Evolutionary conservation across 164 flowering plant species (phyloP), one percentile per base, ranked within the genome.

Genomic region (Chimonanthus salicifolius): DNA sequence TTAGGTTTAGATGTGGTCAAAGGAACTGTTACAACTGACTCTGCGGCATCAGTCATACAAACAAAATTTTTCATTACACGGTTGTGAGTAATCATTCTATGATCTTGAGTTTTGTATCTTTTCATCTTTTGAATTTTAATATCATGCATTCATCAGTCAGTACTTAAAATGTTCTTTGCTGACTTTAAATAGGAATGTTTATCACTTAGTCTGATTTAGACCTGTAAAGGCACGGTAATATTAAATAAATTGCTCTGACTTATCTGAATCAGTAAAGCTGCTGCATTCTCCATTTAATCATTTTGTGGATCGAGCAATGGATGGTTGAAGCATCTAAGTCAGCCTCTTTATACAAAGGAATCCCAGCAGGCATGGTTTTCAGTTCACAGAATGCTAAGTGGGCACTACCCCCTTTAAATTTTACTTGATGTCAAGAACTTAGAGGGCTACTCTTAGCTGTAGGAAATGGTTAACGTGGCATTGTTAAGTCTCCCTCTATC

Each of bases 1-100:
- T 80, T 90, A 80, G 97, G 94, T 67, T 77, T 92, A 79, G 94
- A 95, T 85, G 99, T 95, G 45, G 67, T 84, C 51, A 95, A 95
- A 81, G 98, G 97, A 74, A 93, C 86, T 78, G 97, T 95, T 73
- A 49, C 81, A 51, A 90, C 97, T 8, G 4, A 54, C 60, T 13
- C 60, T 44, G 97, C 88, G 78, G 90, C 84, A 72, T 77, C 97
- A 47, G 87, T 86, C 73, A 85, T 74, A 63, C 88, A 85, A 76
- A 92, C 97, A 54, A 93, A 88, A 74, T 85, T 95, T 73, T 87
- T 81, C 76, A 89, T 95, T 62, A 89, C 90, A 18, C 81, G 78
- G 62, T 58, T 67, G 99, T 95, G 75, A 88, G 98, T 82, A 66
- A 18, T 60, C 58, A 33, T 10, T 75, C 74, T 43, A 33, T 74